Conservation (phyloP, 306 rosid species). For the Trichosanthes cucumerina region DNA sequence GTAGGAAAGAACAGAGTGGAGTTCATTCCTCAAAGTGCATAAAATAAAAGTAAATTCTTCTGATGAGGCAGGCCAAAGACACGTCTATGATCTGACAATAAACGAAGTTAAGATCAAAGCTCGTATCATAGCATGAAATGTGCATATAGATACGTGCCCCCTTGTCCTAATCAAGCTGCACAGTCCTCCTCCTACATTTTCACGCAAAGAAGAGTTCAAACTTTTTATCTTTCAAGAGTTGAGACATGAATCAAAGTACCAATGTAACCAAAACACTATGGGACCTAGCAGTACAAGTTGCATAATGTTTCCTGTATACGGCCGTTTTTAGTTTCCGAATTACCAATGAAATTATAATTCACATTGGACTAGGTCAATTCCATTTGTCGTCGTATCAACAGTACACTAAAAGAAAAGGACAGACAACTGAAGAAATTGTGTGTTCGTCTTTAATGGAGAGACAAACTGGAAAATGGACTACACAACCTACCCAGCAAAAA, state of each 20-base stretch:
- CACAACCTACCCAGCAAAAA: conserved; percentile 73
- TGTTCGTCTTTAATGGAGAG: neutral
- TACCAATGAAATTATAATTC: neutral
- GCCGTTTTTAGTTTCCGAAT: neutral
- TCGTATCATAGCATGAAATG: neutral
- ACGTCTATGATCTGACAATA: neutral
- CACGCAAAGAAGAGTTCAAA: neutral
- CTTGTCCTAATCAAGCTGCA: neutral
- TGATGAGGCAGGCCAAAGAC: neutral
- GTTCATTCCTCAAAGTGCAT: neutral
- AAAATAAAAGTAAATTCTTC: neutral
- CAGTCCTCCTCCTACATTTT: neutral
- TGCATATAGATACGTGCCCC: neutral
- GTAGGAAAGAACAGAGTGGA: neutral
- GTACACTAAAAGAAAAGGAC: neutral
- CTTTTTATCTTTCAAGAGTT: neutral
- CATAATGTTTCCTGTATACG: neutral
- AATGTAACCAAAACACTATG: neutral
- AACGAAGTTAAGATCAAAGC: neutral
- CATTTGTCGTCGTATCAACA: neutral
- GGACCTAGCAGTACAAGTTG: neutral
- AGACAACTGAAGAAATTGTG: neutral
- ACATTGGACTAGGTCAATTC: neutral
- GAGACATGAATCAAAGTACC: neutral
- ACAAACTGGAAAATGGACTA: neutral